Base-by-base conservation (phyloP, 805 yeast genomes). In the Tanozyma kutaoensis region DNA sequence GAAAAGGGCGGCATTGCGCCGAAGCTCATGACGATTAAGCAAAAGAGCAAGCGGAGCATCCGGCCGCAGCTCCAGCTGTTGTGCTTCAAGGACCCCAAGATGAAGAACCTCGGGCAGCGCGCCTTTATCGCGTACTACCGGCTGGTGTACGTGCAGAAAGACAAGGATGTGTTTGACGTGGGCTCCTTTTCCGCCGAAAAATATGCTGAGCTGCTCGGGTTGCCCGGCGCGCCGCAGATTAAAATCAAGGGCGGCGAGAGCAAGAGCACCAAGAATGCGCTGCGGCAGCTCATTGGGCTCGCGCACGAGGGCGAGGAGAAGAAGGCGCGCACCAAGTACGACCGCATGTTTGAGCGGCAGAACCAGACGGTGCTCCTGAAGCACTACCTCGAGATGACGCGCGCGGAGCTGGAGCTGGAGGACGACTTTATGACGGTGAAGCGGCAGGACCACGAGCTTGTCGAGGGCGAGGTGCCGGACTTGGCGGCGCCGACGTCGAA, bases 201-300 rank as follows among this genome's bases (percentile, higher is more conserved):
- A 30, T 85, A 62, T 51, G 97, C 99, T 4, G 69, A 69, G 32
- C 79, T 95, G 4, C 52, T 86, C 25, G 99, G 99, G 8, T 64
- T 91, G 23, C 95, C 97, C 1, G 95, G 96, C 29, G 95, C 95
- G 3, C 99, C 99, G 23, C 76, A 80, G 41, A 78, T 91, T 41
- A 85, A 82, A 47, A 66, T 88, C 30, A 55, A 61, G 37, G 67
- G 68, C 13, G 59, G 62, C 3, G 60, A 60, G 23, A 57, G 65
- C 15, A 82, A 82, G 44, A 84, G 74, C 38, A 55, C 70, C 56
- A 88, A 88, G 52, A 88, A 88, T 48, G 71, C 76, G 15, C 75
- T 94, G 1, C 69, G 95, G 43, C 73, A 74, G 37, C 53, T 86
- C 36, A 41, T 69, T 25, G 62, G 66, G 5, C 54, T 82, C 28